phyloP scores from a whole-genome alignment of 768 basidiomycete genomes.

The Tephrocybe sp. region DNA sequence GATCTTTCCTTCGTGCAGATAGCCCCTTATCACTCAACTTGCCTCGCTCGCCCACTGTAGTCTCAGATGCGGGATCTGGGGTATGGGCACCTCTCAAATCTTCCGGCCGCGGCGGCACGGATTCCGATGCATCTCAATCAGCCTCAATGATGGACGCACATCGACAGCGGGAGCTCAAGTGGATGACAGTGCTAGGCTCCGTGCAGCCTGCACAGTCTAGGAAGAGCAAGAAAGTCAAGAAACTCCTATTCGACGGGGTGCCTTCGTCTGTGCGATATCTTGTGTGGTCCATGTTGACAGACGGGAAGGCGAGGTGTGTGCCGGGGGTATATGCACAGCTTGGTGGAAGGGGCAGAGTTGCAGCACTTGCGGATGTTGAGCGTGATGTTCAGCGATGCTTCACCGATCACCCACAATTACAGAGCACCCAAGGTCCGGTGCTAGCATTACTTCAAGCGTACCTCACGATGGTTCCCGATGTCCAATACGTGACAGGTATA shows the following conservation, averaged over 20 bases:
- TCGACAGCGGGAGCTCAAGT: conserved; percentile 72
- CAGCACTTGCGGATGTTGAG: conserved; percentile 54
- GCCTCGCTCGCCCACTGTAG: conserved; percentile 21
- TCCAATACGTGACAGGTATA: conserved; percentile 65
- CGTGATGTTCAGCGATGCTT: conserved; percentile 57
- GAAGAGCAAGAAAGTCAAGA: conserved; percentile 79
- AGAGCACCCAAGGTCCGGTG: conserved; percentile 56
- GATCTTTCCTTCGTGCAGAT: conserved; percentile 34
- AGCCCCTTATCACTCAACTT: conserved; percentile 41
- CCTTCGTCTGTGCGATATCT: conserved; percentile 82
- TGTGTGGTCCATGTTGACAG: conserved; percentile 81
- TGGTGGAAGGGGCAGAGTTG: conserved; percentile 52
- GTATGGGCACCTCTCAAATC: conserved; percentile 3
- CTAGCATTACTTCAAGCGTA: conserved; percentile 69
- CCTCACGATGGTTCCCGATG: conserved; percentile 82
- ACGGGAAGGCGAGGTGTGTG: conserved; percentile 70
- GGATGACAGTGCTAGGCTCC: conserved; percentile 65
- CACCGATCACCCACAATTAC: conserved; percentile 56
- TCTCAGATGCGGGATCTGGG: conserved; percentile 14
- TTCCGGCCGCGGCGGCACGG: conserved; percentile 15
- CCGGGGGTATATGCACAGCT: conserved; percentile 69
- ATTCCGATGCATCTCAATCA: conserved; percentile 34
- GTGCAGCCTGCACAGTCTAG: conserved; percentile 61
- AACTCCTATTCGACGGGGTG: conserved; percentile 73
- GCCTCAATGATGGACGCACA: conserved; percentile 60